Evolutionary conservation across 2,329 filamentous ascomycete genomes (phyloP), one percentile per base, ranked within the genome.

Genomic region (Nakataea oryzae): DNA sequence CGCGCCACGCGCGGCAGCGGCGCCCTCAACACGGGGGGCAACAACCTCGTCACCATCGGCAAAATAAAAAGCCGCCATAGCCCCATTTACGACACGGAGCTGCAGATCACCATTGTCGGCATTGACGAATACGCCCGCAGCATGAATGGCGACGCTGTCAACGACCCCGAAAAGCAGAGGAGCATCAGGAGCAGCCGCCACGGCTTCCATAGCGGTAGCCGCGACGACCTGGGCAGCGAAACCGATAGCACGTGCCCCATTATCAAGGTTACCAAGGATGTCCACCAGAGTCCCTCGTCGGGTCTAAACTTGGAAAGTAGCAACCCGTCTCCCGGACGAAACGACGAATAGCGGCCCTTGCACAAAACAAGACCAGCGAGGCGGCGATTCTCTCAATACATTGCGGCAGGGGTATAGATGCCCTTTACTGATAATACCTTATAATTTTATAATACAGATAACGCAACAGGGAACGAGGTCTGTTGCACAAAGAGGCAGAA

Each of bases 31-130:
- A 17, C 50, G 3, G 9, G 17, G 8, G 26, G 34, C 28, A 28
- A n/a, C 30, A 27, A 13, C 30, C 58, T 60, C 32, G 47, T 60
- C 34, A 60, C 58, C 34, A 60, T 60, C 58, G 58, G 58, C 21
- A 32, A 50, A 24, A 29, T 60, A 26, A 47, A 27, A 14, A 26
- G 32, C 26, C 34, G 47, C 2, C 58, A 50, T 26, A 50, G 26
- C 34, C 58, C 58, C 34, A 34, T 50, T 6, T 54, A 50, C 58
- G 58, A 60, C 34, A 60, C 32, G 32, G 34, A 60, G 32, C 58
- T 60, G 32, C 34, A 50, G 32, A 14, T 60, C 24, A 26, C 41
- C n/a, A 29, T 60, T 24, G 58, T 50, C 9, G 58, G 28, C 26
- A 30, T 28, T 5, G 58, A 54, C 41, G 32, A 54, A 14, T 13